Base-by-base conservation (phyloP, 345 rosid species). In the Litchi chinensis region DNA sequence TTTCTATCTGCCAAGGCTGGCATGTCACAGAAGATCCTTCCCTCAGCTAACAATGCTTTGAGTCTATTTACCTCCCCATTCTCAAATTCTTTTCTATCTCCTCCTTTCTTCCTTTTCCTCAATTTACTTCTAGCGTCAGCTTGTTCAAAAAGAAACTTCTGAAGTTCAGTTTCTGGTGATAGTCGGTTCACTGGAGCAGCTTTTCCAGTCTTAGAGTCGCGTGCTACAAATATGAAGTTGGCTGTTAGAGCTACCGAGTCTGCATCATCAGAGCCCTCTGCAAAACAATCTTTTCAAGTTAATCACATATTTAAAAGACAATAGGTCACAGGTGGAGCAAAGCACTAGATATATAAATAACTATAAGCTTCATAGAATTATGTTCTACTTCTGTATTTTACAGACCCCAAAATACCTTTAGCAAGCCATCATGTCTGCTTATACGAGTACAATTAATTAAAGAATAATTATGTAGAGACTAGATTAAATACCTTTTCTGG, bases 1-100 rank as follows among this genome's bases (percentile, higher is more conserved):
- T 92, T 77, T 83, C 97, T 87, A 81, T 92, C 95, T 11, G 95
- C 98, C 79, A 92, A 88, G 41, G 97, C 93, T 48, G 95, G 97
- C 93, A 89, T 89, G 83, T 90, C 94, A 71, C 91, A 90, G 82
- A 95, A 90, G 68, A 93, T 81, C 73, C 97, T 83, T 77, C 98
- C 98, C 84, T 91, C 94, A 5, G 93, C 85, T 81, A 93, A 80
- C 80, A 91, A 69, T 13, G 84, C 87, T 50, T 87, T 75, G 1
- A 91, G 89, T 79, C 90, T 82, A 76, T 82, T 86, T 39, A 57
- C 71, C 50, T 74, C 89, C 8, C 86, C 88, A 6, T 86, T 84
- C 70, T 87, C 90, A 16, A 82, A 70, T 15, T 81, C 93, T 83
- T 63, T 89, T 77, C 85, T 88, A 22, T 82, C 88, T 62, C 87